Evolutionary conservation across 1,139 yeast genomes (phyloP).

Genomic region (Scheffersomyces segobiensis): DNA sequence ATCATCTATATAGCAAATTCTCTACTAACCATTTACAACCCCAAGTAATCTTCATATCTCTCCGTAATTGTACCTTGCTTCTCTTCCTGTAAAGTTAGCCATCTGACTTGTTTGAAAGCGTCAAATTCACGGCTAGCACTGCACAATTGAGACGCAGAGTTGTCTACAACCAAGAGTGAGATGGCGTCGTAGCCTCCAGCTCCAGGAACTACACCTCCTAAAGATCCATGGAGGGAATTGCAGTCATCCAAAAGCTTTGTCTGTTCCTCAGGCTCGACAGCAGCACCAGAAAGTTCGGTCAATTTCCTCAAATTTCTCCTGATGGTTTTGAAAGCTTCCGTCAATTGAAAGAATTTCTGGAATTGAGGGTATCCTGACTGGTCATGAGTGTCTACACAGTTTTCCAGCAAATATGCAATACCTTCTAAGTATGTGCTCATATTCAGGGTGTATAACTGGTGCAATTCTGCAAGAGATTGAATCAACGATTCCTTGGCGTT

Average conservation of each 20-base stretch:
- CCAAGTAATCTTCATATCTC: slow-evolving; percentile 27
- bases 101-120: slow-evolving; percentile 48
- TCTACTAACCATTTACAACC: slow-evolving; percentile 11
- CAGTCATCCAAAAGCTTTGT: slow-evolving; percentile 70
- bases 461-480: slow-evolving; percentile 42
- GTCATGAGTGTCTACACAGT: slow-evolving; percentile 15
- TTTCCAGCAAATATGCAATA: slow-evolving; percentile 5
- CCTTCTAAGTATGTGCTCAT: slow-evolving; percentile 19
- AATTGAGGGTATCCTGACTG: slow-evolving; percentile 3
- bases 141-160: slow-evolving; percentile 39
- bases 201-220: slow-evolving; percentile 97
- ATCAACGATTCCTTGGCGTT: slow-evolving; percentile 60
- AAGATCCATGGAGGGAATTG: slow-evolving; percentile 60
- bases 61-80: slow-evolving; percentile 52
- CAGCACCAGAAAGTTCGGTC: slow-evolving; percentile 71
- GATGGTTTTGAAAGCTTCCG: slow-evolving; percentile 44
- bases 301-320: slow-evolving; percentile 57
- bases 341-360: slow-evolving; percentile 22
- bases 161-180: slow-evolving; percentile 61
- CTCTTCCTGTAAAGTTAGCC: slow-evolving; percentile 68
- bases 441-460: slow-evolving; percentile 23
- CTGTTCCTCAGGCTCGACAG: slow-evolving; percentile 84
- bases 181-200: slow-evolving; percentile 98
- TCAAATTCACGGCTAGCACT: slow-evolving; percentile 25
- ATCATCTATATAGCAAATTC: no score